These are phyloP conservation scores for Chytriomyces confervae DNA, from an alignment of 192 early-diverging fungal species.

Conservation along the genomic window DNA sequence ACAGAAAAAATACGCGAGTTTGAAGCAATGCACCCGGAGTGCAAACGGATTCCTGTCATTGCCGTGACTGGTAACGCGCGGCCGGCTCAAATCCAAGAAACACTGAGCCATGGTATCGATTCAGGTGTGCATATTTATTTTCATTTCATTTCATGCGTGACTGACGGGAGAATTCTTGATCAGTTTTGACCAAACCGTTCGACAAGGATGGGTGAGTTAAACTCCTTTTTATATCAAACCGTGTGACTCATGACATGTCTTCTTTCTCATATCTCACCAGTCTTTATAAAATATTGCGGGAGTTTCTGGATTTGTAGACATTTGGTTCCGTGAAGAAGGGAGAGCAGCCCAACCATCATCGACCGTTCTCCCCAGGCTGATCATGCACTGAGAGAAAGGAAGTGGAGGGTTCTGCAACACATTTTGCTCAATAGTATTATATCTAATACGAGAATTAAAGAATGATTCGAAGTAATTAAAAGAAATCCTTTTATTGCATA, in stretches of 20 bases:
- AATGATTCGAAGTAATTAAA: too few relatives aligned
- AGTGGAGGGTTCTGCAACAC: too few relatives aligned
- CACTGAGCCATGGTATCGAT: slow-evolving; percentile 55
- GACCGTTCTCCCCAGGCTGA: too few relatives aligned
- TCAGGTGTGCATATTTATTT: slow-evolving; percentile 43
- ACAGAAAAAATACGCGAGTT: slow-evolving; percentile 53
- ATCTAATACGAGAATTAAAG: too few relatives aligned
- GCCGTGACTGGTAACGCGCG: slow-evolving; percentile 65
- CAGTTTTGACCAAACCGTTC: not conserved
- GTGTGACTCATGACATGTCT: too few relatives aligned
- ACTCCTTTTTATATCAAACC: too few relatives aligned
- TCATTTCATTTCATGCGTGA: not conserved
- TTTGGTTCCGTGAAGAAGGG: too few relatives aligned
- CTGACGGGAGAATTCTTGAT: not conserved
- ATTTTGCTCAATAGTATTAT: too few relatives aligned
- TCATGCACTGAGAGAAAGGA: too few relatives aligned
- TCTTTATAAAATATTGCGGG: not conserved
- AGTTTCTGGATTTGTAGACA: not conserved
- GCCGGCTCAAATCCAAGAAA: slow-evolving; percentile 51
- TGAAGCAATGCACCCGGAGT: slow-evolving; percentile 6
- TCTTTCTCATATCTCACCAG: not conserved
- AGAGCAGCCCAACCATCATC: too few relatives aligned
- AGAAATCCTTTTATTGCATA: not conserved
- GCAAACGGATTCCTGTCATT: slow-evolving; percentile 55
- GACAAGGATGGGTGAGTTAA: not conserved